Evolutionary conservation across 352 stramenopile genomes (phyloP), one percentile per base, ranked within the genome.

Genomic region (Plasmopara halstedii): DNA sequence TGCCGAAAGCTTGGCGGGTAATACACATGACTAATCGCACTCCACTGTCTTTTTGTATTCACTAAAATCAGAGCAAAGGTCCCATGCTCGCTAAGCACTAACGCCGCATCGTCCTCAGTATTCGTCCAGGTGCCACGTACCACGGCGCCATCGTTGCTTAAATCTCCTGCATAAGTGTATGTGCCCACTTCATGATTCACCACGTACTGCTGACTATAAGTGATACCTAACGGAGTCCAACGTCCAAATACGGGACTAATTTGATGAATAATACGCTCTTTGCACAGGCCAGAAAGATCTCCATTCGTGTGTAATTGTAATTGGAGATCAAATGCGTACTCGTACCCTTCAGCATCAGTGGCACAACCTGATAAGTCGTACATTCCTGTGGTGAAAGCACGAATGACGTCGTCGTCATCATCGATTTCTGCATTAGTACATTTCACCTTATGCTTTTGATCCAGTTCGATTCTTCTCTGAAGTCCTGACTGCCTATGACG

Each of bases 311-410:
- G 38, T 13, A 88, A 53, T n/a, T 72, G 48, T 15, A 88, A 18
- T 14, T 65, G 42, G 1, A 85, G 55, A 50, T 76, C 57, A 22
- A 78, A 85, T 10, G 62, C 67, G 55, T 88, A 88, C 43, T 88
- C 73, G 57, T 88, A 88, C 9, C 73, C 76, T 17, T 88, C 76
- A 9, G 62, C 57, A 34, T 88, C 76, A 17, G 65, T 83, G 3
- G 73, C 71, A n/a, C 67, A 66, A 5, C 76, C 76, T 21, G 73
- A 74, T 3, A 88, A 53, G 34, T 56, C 53, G 53, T 77, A 88
- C 10, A 54, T 31, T 7, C 76, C 76, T 1, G 69, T 73, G 8
- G 76, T 88, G 5, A 88, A 62, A 11, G 60, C 58, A 6, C 40
- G 42, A 11, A 81, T 70, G 7, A 50, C 59, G 11, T 62, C 53